Conservation (phyloP, 2,329 filamentous ascomycete species). For the Alternaria alternata region DNA sequence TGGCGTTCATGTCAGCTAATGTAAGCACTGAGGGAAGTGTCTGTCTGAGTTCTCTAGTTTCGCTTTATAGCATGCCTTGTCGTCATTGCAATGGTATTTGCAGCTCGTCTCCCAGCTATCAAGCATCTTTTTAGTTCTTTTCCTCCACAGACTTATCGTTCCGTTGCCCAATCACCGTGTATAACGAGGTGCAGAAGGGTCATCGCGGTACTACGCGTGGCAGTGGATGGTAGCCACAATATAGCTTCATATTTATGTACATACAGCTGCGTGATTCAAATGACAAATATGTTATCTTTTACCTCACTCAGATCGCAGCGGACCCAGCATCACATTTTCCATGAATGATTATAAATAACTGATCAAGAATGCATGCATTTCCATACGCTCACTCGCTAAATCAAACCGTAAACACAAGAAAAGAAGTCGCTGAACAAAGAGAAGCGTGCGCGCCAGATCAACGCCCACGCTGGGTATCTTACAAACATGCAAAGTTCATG, state of each 20-base stretch:
- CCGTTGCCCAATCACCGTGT: too few species aligned
- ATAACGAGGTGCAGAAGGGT: too few species aligned
- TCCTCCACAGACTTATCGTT: too few species aligned
- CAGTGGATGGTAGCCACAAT: too few species aligned
- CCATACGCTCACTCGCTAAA: background rate
- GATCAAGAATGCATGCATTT: background rate
- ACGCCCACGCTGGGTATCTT: conserved; percentile 22
- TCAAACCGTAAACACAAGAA: conserved; percentile 9
- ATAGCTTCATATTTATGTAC: too few species aligned
- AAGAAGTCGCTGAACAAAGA: conserved; percentile 10
- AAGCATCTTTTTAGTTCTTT: background rate
- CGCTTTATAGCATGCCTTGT: background rate
- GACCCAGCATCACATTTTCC: background rate
- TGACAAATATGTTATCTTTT: too few species aligned
- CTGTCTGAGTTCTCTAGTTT: too few species aligned
- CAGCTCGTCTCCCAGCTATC: background rate
- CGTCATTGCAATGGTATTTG: background rate
- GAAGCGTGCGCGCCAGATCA: conserved; percentile 4
- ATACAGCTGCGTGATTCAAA: too few species aligned
- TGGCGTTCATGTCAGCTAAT: too few species aligned
- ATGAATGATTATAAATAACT: background rate
- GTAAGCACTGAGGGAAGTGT: too few species aligned
- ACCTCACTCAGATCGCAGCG: background rate
- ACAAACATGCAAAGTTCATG: conserved; percentile 15
- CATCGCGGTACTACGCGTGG: too few species aligned